Evolutionary conservation across 2,329 filamentous ascomycete species (phyloP), one percentile per base, ranked within the genome.

Genomic region (Zymoseptoria brevis): DNA sequence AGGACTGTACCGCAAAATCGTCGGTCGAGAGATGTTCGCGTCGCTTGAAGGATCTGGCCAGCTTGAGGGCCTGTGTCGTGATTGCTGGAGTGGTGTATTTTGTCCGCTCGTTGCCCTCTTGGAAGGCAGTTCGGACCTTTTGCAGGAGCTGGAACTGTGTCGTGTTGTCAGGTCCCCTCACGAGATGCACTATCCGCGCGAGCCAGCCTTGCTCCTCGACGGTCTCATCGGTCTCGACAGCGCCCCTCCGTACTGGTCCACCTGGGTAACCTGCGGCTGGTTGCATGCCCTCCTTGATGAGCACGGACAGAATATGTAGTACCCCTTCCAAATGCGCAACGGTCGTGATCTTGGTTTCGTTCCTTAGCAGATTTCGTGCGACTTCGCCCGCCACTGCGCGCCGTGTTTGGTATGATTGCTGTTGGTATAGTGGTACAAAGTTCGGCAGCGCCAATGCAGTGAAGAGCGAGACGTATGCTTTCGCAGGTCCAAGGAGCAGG

Each of bases 151-250:
- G 68, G 77, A 96, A 94, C 72, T 99, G 94, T 0, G 88, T 95
- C 68, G 96, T 90, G 69, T 97, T 97, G 71, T 95, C 84, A 41
- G 89, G 81, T 51, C 85, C 88, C 59, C 90, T 81, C 56, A 99
- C 84, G 58, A 96, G 79, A 75, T 99, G 94, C 19, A 96, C 86
- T 70, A 99, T 87, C 67, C 94, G 84, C 41, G 94, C 94, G 57
- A 99, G 81, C 91, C 91, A 96, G 55, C 94, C 94, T 79, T 99
- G 94, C 76, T 99, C 94, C 75, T 99, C 93, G 69, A 97, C 86
- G 0, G 93, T 97, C 77, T 99, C 95, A 62, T 99, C 94, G 0
- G 94, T 97, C 78, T 99, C 95, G 53, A 83, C 79, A 19, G 84
- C 83, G 62, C 90, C 86, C 63, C 90, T 82, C 70, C 93, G 89